Evolutionary conservation across 495 filamentous ascomycete genomes (phyloP).

Genomic region (Talaromyces ruber): DNA sequence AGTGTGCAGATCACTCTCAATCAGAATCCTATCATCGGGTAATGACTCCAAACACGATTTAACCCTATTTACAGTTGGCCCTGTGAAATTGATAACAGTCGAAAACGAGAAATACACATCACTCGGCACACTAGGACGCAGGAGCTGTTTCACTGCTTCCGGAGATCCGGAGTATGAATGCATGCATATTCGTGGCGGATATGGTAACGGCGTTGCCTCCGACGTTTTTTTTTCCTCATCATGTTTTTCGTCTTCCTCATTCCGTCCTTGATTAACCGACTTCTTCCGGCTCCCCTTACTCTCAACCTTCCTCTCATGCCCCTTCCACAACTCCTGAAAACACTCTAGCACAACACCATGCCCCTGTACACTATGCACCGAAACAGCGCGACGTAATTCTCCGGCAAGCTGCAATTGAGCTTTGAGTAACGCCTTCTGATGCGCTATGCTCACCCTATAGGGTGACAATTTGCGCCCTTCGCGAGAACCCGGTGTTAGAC

Average conservation of each 20-base stretch:
- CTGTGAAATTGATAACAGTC: constrained; percentile 67
- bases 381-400: constrained; percentile 70
- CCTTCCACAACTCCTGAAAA: constrained; percentile 69
- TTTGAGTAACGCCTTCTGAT: constrained; percentile 67
- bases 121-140: constrained; percentile 64
- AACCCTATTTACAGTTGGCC: constrained; percentile 41
- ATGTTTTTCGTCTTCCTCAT: constrained; percentile 26
- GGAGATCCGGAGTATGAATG: constrained; percentile 87
- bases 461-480: constrained; percentile 69
- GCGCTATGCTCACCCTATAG: constrained; percentile 65
- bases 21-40: constrained; percentile 69
- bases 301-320: constrained; percentile 61
- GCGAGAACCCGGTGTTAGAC: constrained; percentile 70
- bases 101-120: constrained; percentile 88
- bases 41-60: constrained; percentile 61
- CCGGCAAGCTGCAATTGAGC: constrained; percentile 84
- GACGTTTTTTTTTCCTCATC: constrained; percentile 14
- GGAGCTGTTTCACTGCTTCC: constrained; percentile 69
- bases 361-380: constrained; percentile 84
- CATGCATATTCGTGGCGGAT: constrained; percentile 84
- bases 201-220: constrained; percentile 43
- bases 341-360: constrained; percentile 77
- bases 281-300: constrained; percentile 53
- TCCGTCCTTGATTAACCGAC: constrained; percentile 19
- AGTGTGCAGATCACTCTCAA: constrained; percentile 85